Base-by-base conservation (phyloP, 2,329 filamentous ascomycete species). In the Pseudogymnoascus sp. region DNA sequence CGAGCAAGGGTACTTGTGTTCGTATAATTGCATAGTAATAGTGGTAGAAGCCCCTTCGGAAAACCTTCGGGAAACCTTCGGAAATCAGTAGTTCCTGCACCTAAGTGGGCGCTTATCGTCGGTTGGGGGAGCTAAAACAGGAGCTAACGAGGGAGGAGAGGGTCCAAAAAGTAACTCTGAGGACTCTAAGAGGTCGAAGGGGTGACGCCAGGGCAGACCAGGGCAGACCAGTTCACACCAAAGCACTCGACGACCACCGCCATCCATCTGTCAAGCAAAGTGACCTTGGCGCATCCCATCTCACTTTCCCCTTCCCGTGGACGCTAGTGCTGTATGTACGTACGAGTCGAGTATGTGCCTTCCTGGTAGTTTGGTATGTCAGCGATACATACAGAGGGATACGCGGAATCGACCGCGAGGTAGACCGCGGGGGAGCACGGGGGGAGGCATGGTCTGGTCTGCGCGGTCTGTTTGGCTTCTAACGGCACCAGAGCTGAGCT, bases 1-100 rank as follows among this genome's bases (percentile, higher is more conserved):
- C 44, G 44, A 50, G 23, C 15, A 50, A 1, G 7, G 28, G 23
- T 11, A 9, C 6, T 2, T 3, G 4, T 40, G 38, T 40, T 19
- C 19, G 36, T 38, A 38, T 50, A 21, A 26, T 50, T 26, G 23
- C 5, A 8, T 19, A 9, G 38, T 42, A 19, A 42, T 7, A 44
- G 44, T 28, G 23, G 44, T 26, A 28, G 8, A 26, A 50, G 23
- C 44, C 44, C 44, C 44, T 28, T 50, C 44, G 44, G 44, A 50
- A 50, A 50, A 50, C 44, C 21, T 28, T 50, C 44, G 44, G 44
- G 28, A 50, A 50, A 50, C 44, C 21, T 28, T 28, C 44, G 44
- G 44, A 50, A 50, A 50, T 50, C 44, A 50, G 44, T 50, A 50
- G 21, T 50, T 50, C 44, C 44, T 50, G 44, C 44, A 50, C 44